Conservation (phyloP, 495 filamentous ascomycete genomes). For the Annulohypoxylon moriforme region DNA sequence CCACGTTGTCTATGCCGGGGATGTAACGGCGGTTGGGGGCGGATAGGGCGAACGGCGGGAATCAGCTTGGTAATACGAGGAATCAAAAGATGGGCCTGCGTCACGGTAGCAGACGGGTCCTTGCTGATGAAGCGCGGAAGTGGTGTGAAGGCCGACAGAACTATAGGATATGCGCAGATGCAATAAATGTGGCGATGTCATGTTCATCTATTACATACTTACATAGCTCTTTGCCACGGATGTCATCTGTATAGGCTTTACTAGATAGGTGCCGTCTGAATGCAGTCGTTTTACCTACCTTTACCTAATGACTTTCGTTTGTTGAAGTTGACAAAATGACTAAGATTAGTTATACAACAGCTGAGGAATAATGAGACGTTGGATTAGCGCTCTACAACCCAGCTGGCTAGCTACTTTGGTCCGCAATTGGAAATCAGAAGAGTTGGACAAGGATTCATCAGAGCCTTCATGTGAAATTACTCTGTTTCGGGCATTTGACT, state of each 20-base stretch:
- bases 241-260: not conserved
- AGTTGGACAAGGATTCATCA: conserved; percentile 32
- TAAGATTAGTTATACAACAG: conserved; percentile 10
- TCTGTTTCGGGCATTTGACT: conserved; percentile 26
- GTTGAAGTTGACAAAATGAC: not conserved
- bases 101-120: conserved; percentile 35
- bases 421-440: conserved; percentile 13
- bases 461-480: conserved; percentile 25
- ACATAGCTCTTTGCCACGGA: conserved; percentile 10
- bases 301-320: not conserved
- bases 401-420: not conserved
- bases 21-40: conserved; percentile 19
- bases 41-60: conserved; percentile 25
- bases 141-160: conserved; percentile 35
- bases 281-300: no score
- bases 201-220: conserved; percentile 13
- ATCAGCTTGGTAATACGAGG: conserved; percentile 33
- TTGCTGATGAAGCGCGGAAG: conserved; percentile 30
- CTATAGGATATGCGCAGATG: conserved; percentile 15
- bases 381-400: not conserved
- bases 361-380: not conserved
- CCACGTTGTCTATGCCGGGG: conserved; percentile 27
- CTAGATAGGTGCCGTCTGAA: no score
- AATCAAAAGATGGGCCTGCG: conserved; percentile 27
- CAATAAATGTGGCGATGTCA: conserved; percentile 23